A percentile compares a stretch with the other conserved stretches of the same genome.
Conservation (phyloP, 1,284 basidiomycete species). For the Trichosporon coremiiforme region DNA sequence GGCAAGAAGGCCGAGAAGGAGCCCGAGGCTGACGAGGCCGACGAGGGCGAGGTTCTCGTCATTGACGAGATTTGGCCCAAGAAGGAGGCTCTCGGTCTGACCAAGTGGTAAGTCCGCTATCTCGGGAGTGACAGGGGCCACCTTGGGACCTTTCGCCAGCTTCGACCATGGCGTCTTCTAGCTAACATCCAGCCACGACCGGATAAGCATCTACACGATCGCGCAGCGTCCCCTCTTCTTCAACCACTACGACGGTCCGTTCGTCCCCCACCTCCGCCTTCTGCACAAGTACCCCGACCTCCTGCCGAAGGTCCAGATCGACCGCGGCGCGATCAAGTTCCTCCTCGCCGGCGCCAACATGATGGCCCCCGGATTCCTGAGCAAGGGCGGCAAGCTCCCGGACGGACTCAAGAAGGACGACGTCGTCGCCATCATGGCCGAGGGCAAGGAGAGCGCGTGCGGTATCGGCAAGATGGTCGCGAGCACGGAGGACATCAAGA, state of each 20-base stretch:
- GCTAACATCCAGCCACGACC: conserved; percentile 72
- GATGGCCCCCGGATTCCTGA: conserved; percentile 97
- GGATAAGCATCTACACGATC: conserved; percentile 88
- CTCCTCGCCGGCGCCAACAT: conserved; percentile 86
- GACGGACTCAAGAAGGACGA: conserved; percentile 71
- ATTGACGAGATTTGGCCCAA: conserved; percentile 97
- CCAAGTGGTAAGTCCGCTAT: conserved; percentile 79
- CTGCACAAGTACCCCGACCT: conserved; percentile 92
- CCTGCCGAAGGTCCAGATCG: conserved; percentile 84
- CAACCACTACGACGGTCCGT: conserved; percentile 94
- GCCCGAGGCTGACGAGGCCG: conserved; percentile 45
- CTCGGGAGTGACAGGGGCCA: neutral
- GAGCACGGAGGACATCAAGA: conserved; percentile 83
- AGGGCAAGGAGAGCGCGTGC: conserved; percentile 93
- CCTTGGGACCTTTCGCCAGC: no score
- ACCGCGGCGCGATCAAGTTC: conserved; percentile 97
- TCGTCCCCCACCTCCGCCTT: conserved; percentile 82
- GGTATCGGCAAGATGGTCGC: conserved; percentile 85
- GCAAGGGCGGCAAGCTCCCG: conserved; percentile 84
- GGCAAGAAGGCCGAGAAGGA: conserved; percentile 42
- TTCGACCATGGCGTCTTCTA: no score
- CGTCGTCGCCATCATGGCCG: conserved; percentile 84
- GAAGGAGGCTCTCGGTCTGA: conserved; percentile 89
- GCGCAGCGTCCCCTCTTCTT: conserved; percentile 88
- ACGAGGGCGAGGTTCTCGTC: conserved; percentile 58